Conservation (phyloP, 2,329 filamentous ascomycete genomes). For the Thyridium curvatum region DNA sequence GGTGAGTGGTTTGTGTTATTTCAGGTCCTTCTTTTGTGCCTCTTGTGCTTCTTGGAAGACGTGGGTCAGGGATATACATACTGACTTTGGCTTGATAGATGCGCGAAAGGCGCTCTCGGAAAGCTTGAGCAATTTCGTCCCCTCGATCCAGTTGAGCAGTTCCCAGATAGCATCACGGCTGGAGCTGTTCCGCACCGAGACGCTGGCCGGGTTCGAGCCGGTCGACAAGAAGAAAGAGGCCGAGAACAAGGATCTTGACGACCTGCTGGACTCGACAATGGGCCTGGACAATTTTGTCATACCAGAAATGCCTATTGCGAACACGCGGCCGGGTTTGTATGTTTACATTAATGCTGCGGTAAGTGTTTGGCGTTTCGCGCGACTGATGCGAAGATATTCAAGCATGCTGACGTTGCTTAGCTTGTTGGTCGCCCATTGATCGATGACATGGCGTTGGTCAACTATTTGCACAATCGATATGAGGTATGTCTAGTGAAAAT, state of each 20-base stretch:
- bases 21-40: conserved; percentile 20
- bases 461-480: conserved; percentile 79
- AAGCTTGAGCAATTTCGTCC: conserved; percentile 46
- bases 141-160: conserved; percentile 49
- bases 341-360: conserved; percentile 79
- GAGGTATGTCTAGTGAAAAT: conserved; percentile 42
- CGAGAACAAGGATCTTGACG: conserved; percentile 46
- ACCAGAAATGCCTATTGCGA: conserved; percentile 62
- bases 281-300: conserved; percentile 49
- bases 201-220: conserved; percentile 48
- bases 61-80: too few relatives aligned
- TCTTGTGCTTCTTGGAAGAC: conserved; percentile 6
- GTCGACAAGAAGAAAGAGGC: conserved; percentile 44
- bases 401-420: conserved; percentile 37
- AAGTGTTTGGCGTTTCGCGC: conserved; percentile 23
- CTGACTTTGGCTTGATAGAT: conserved; percentile 20
- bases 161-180: conserved; percentile 47
- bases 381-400: background rate
- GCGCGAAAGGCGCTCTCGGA: conserved; percentile 42
- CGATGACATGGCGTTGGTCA: conserved; percentile 73
- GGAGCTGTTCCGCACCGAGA: conserved; percentile 52
- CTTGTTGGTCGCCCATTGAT: conserved; percentile 76
- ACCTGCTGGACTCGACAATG: conserved; percentile 50
- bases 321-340: conserved; percentile 77
- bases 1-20: conserved; percentile 38